A percentile compares a stretch with the other conserved stretches of the same genome.
Evolutionary conservation across 2,329 filamentous ascomycete species (phyloP).

Genomic region (Aspergillus uvarum): DNA sequence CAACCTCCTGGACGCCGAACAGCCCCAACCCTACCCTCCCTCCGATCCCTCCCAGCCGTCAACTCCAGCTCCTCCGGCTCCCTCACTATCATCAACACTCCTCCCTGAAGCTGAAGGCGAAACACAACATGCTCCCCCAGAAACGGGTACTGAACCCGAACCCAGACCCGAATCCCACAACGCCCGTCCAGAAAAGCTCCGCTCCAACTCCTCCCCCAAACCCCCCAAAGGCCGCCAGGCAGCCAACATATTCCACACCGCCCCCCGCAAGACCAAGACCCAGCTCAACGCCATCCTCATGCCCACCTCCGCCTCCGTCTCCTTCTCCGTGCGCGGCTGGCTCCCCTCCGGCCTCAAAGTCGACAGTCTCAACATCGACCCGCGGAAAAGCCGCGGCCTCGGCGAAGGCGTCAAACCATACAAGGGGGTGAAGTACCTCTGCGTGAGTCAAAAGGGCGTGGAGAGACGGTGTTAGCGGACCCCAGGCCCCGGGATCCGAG

Average conservation of each 20-base stretch:
- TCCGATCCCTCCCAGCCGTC: constrained; percentile 12
- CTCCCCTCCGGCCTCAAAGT: constrained; percentile 64
- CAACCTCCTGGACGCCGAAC: constrained; percentile 8
- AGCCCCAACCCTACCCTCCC: constrained; percentile 1
- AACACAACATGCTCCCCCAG: neutral
- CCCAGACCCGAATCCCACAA: constrained; percentile 21
- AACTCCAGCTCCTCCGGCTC: constrained; percentile 12
- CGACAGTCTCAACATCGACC: constrained; percentile 61
- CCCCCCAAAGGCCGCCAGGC: constrained; percentile 10
- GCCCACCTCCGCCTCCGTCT: constrained; percentile 74
- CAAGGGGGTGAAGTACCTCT: constrained; percentile 97
- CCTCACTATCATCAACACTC: constrained; percentile 17
- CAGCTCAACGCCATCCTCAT: constrained; percentile 74
- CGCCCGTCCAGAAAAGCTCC: constrained; percentile 19
- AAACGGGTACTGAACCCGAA: neutral
- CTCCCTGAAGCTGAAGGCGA: constrained; percentile 7
- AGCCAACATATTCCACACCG: constrained; percentile 25
- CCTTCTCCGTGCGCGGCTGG: constrained; percentile 63
- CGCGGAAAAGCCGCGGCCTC: constrained; percentile 79
- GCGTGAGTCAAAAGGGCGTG: constrained; percentile 61
- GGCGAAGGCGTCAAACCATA: constrained; percentile 90
- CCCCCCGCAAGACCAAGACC: constrained; percentile 39
- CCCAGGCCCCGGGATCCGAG: no score
- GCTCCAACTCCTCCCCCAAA: constrained; percentile 5
- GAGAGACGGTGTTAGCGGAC: constrained; percentile 36